Evolutionary conservation across 2,329 filamentous ascomycete genomes (phyloP).

Genomic region (Fusarium sp.): DNA sequence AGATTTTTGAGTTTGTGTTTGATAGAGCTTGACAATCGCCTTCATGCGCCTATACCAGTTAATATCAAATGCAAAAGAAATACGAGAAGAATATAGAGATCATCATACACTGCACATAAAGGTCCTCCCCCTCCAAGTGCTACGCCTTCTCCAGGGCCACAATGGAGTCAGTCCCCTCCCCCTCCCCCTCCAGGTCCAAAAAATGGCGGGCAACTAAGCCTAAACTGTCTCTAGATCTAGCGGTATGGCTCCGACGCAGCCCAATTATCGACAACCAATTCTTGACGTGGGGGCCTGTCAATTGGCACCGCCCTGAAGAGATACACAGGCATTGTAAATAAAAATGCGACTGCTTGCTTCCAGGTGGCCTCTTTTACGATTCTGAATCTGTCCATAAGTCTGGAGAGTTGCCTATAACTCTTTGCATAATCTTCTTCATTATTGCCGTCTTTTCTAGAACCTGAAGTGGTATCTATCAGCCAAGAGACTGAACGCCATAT

Average conservation of each 20-base stretch:
- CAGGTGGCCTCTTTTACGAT: constrained; percentile 5
- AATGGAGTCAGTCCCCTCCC: constrained; percentile 23
- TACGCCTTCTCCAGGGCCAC: constrained; percentile 26
- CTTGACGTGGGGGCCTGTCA: constrained; percentile 40
- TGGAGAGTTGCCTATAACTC: neutral
- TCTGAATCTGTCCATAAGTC: neutral
- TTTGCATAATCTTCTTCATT: neutral
- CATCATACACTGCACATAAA: neutral
- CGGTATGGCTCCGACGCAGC: constrained; percentile 32
- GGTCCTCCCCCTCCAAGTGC: neutral
- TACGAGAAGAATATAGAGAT: neutral
- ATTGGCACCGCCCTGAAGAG: constrained; percentile 41
- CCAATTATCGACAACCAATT: neutral
- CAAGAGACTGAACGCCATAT: constrained; percentile 13
- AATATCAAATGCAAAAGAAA: neutral
- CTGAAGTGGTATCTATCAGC: neutral
- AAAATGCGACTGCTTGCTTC: constrained; percentile 22
- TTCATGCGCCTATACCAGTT: too few relatives aligned
- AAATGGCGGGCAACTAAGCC: constrained; percentile 37
- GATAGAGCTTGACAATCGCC: neutral
- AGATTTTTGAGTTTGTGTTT: neutral
- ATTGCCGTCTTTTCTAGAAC: neutral
- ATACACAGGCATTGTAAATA: constrained; percentile 28
- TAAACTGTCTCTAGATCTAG: constrained; percentile 35
- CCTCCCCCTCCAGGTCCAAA: constrained; percentile 22